Conservation (phyloP, 73 alveolate species). For the Stentor coeruleus region DNA sequence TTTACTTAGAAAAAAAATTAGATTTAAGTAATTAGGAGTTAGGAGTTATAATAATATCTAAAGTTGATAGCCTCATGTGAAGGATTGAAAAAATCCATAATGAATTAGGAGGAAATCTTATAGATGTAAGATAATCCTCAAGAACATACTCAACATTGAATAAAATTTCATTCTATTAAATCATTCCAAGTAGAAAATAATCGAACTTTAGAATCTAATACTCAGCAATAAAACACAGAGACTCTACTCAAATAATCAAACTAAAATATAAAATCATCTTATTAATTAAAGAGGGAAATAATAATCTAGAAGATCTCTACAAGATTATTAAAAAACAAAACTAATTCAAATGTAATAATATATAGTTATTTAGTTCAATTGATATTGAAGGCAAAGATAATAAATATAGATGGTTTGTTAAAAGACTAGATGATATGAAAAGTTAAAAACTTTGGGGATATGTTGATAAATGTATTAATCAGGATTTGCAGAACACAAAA, state of each 20-base stretch:
- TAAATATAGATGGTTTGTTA: background rate
- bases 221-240: background rate
- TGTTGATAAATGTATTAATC: background rate
- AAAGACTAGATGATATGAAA: background rate
- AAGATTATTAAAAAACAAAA: background rate
- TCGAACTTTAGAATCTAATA: background rate
- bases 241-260: background rate
- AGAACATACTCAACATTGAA: background rate
- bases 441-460: background rate
- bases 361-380: background rate
- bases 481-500: background rate
- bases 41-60: too few relatives aligned
- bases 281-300: background rate
- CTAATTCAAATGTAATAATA: background rate
- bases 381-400: background rate
- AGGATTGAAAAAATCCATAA: slow-evolving; percentile 6
- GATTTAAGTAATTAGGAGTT: too few relatives aligned
- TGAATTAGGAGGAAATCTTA: background rate
- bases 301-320: background rate
- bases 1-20: too few relatives aligned
- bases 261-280: background rate
- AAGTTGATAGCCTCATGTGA: background rate
- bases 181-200: background rate
- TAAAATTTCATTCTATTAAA: background rate
- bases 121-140: background rate